Evolutionary conservation across 225 moss, liverwort and hornwort genomes (phyloP), one percentile per base, ranked within the genome.

Genomic region (Straminergon stramineum): DNA sequence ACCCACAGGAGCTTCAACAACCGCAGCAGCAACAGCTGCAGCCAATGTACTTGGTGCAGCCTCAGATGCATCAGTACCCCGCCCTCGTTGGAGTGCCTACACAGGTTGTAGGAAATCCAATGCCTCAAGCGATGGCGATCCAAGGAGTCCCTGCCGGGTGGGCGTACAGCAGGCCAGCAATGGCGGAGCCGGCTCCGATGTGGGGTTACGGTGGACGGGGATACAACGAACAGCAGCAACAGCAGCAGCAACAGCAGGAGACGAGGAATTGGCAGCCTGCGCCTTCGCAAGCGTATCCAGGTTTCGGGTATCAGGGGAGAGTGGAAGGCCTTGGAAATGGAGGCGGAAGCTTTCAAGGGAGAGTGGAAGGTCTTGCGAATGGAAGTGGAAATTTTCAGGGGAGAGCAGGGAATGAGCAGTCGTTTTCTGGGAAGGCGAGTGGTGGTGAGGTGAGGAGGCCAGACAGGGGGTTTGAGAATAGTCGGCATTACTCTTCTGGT

Each of bases 11-110:
- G 75, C 58, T 85, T 53, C 83, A 39, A 64, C 88, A 82, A 21
- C 71, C 52, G 77, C 90, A 77, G 68, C 88, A 75, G 18, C 79
- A 89, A 53, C 91, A 73, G 37, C 48, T 66, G 81, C 93, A 93
- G 84, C 95, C 92, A 32, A 55, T 94, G 83, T 94, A 94, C 80
- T 75, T 94, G 89, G 84, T 93, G 86, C 95, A 80, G 41, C 80
- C 87, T 31, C 94, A 91, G 82, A 90, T 93, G 89, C 93, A 90
- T 45, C 90, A 89, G 82, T 92, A 92, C 75, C 84, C 91, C 2
- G 84, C 90, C 32, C 89, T 92, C 34, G 90, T 93, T 52, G 95
- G 92, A 26, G 70, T 95, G 85, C 93, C 92, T 21, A 83, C 87
- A 12, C 92, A 93, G 84, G 92, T 91, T 11, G 71, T 93, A 43